Base-by-base conservation (phyloP, 2,329 filamentous ascomycete species). In the Leptographium galeiforme region DNA sequence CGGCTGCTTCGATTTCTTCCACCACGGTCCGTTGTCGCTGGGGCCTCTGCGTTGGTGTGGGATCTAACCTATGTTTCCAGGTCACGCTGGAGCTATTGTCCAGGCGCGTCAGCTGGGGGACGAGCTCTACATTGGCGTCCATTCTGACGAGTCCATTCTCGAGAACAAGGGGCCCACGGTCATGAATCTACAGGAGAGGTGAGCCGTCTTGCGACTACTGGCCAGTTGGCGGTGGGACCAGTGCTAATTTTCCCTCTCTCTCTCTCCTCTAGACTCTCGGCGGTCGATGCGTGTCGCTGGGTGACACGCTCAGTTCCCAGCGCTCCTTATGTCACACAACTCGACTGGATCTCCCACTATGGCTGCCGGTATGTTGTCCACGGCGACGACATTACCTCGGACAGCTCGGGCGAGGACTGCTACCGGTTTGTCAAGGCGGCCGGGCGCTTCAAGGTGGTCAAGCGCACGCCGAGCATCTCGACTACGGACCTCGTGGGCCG, bases 1-100 rank as follows among this genome's bases (percentile, higher is more conserved):
- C 67, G 93, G 93, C 58, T 98, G 93, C 76, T 98, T 96, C 72
- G 93, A 98, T 73, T 98, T 98, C 71, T 94, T 90, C 71, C 93
- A 98, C 68, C 93, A 97, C 67, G 93, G 87, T 89, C 68, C 60
- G 72, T 50, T 30, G 33, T 14, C 39, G n/a, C 11, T 7, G 39
- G 38, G 14, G 14, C 13, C 10, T n/a, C 1, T 32, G 32, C 6
- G 6, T 13, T n/a, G 12, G 10, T 45, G 13, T 32, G 12, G 14
- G 13, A 18, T n/a, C 39, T 53, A 18, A 30, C 13, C 13, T 36
- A 8, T 36, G 44, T 41, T 16, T 36, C 7, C 63, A 91, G 87
- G 93, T 63, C 93, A 98, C 73, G 93, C 93, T 6, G 93, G 93
- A 56, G 93, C 93, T 59, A 95, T 97, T 77, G 81, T 98, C 49